A percentile compares a stretch with the other conserved stretches of the same genome.
Conservation (phyloP, 805 yeast species). For the Candida yuanshanica region DNA sequence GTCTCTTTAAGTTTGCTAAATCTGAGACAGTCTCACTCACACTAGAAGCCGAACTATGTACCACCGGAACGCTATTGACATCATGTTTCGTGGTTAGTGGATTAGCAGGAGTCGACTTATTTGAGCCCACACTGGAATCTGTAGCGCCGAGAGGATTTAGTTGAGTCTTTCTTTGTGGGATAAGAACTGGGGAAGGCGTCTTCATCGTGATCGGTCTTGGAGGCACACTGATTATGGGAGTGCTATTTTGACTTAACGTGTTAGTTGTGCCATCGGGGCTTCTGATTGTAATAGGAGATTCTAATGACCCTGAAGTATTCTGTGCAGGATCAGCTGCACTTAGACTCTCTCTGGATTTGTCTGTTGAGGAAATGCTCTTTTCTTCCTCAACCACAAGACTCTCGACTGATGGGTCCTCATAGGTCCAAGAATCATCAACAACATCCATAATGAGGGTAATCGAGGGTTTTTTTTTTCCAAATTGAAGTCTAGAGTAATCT, state of each 20-base stretch:
- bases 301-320: background rate
- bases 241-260: background rate
- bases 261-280: background rate
- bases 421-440: conserved; percentile 7
- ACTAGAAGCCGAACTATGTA: conserved; percentile 17
- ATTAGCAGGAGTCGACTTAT: conserved; percentile 43
- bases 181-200: conserved; percentile 4
- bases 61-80: conserved; percentile 29
- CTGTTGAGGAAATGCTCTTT: background rate
- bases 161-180: conserved; percentile 2
- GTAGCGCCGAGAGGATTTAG: background rate
- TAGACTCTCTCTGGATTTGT: background rate
- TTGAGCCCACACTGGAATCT: background rate
- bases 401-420: conserved; percentile 6
- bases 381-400: background rate
- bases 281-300: background rate
- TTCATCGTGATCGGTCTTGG: conserved; percentile 6
- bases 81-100: conserved; percentile 49
- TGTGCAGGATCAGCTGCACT: background rate
- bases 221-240: conserved; percentile 4
- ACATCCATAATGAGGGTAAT: no score
- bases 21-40: conserved; percentile 13
- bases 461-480: no score
- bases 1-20: conserved; percentile 10
- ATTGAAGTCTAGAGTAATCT: no score